A percentile compares a stretch with the other conserved stretches of the same genome.
These are phyloP conservation scores for Phaeosphaeriaceae sp. DNA, from an alignment of 2,329 filamentous ascomycete genomes.

Conservation along the genomic window DNA sequence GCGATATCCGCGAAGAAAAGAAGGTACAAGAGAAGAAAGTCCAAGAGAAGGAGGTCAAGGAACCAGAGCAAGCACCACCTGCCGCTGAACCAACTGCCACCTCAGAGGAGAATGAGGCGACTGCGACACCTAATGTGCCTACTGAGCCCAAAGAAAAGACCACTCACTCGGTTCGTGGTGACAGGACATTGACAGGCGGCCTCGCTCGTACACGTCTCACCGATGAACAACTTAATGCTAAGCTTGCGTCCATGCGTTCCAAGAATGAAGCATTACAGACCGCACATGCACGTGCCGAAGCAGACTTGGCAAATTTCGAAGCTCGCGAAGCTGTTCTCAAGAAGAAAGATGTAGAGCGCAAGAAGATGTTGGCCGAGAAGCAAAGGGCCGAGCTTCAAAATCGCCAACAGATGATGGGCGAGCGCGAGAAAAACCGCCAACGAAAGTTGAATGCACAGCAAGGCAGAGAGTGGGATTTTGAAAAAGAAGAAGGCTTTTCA, in stretches of 20 bases:
- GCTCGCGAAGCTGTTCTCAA: slow-evolving; percentile 67
- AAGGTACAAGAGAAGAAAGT: slow-evolving; percentile 10
- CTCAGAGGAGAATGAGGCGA: slow-evolving; percentile 16
- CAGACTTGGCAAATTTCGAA: slow-evolving; percentile 69
- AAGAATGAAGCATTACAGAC: slow-evolving; percentile 66
- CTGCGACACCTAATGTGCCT: slow-evolving; percentile 21
- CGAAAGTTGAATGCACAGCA: slow-evolving; percentile 64
- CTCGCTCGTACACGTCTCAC: slow-evolving; percentile 56
- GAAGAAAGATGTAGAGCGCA: slow-evolving; percentile 53
- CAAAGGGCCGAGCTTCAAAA: slow-evolving; percentile 58
- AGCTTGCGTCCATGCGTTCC: slow-evolving; percentile 66
- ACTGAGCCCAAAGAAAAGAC: slow-evolving; percentile 32
- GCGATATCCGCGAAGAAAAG: slow-evolving; percentile 22
- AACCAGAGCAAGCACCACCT: slow-evolving; percentile 25
- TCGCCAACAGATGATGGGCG: slow-evolving; percentile 65
- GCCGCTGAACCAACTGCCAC: slow-evolving; percentile 10
- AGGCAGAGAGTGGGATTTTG: slow-evolving; percentile 67
- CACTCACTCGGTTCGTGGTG: slow-evolving; percentile 40
- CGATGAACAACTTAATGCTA: slow-evolving; percentile 66
- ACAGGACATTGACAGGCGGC: slow-evolving; percentile 42
- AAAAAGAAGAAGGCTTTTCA: slow-evolving; percentile 64
- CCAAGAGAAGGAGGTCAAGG: slow-evolving; percentile 24
- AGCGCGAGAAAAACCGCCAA: slow-evolving; percentile 66
- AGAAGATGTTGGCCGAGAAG: slow-evolving; percentile 43
- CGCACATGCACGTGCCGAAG: slow-evolving; percentile 69